Base-by-base conservation (phyloP, 1,284 basidiomycete genomes). In the Phylloboletellus chloephorus region DNA sequence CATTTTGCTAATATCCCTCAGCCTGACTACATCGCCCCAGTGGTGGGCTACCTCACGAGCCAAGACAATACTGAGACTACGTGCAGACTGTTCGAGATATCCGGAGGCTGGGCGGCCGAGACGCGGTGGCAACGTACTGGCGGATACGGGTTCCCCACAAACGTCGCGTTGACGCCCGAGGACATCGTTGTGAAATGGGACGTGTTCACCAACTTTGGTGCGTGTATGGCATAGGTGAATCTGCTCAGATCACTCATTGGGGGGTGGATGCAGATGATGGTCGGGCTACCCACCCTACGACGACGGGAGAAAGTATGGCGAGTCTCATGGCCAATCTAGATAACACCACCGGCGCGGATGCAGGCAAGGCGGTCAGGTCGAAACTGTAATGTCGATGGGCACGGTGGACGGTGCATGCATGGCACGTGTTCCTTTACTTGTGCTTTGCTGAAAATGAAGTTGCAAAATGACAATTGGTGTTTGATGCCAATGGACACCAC, bases 81-180 rank as follows among this genome's bases (percentile, higher is more conserved):
- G 12, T 88, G 88, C 17, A 69, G 72, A 17, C 63, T 98, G 39
- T 95, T 94, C 61, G 95, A 98, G 66, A 79, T 94, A 30, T 81
- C 79, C 15, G 95, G 89, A 31, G 96, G 95, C 2, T 97, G 92
- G 88, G 85, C 87, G 10, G 90, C 90, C 5, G 82, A 93, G 59
- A 83, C 89, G 30, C 77, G 95, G 50, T 98, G 95, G 94, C 88
- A 98, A 67, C 82, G 93, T 29, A 74, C 91, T 7, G 86, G 83
- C 20, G 96, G 95, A 6, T 64, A 85, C 53, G 79, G 84, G n/a
- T 96, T 95, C 79, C 85, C 89, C 7, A 76, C 82, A 33, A 83
- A 83, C 60, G 74, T 73, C 46, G 69, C 75, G 3, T 73, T 87
- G 49, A 81, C 78, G 6, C 87, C 90, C 0, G 94, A 97, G 62